Evolutionary conservation across 495 filamentous ascomycete genomes (phyloP).

Genomic region (Aspergillus cavernicola): DNA sequence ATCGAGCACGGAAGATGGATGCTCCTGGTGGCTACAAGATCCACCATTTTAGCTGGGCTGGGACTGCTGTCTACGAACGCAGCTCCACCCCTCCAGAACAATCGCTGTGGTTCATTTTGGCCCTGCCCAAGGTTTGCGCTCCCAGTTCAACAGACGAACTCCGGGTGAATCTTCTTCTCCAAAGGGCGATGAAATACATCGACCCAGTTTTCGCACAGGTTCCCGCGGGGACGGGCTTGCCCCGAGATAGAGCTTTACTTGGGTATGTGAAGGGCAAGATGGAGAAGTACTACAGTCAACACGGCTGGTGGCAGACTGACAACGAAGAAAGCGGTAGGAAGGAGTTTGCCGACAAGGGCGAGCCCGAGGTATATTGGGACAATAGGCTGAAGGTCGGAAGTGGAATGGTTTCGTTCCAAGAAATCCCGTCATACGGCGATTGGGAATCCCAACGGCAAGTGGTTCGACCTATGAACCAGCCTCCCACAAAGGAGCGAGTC

Average conservation of each 20-base stretch:
- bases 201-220: constrained; percentile 28
- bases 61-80: constrained; percentile 10
- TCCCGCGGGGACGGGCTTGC: background rate
- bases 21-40: background rate
- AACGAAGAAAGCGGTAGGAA: too few species aligned
- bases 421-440: too few species aligned
- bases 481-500: too few species aligned
- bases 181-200: constrained; percentile 10
- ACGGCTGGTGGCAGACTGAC: constrained; percentile 25
- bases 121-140: background rate
- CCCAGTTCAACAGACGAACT: background rate
- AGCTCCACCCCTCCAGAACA: constrained; percentile 28
- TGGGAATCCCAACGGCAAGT: too few species aligned
- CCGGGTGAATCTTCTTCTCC: background rate
- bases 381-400: background rate
- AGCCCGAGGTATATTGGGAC: background rate
- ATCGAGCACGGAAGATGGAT: background rate
- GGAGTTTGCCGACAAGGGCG: background rate
- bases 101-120: constrained; percentile 26
- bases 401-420: too few species aligned
- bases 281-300: constrained; percentile 27
- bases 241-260: constrained; percentile 13
- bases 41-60: constrained; percentile 39
- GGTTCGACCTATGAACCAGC: too few species aligned
- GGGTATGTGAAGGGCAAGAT: constrained; percentile 14